Percentiles rank a stretch among this genome's conserved stretches.
Conservation (phyloP, 805 yeast genomes). For the Candida yuanshanica region DNA sequence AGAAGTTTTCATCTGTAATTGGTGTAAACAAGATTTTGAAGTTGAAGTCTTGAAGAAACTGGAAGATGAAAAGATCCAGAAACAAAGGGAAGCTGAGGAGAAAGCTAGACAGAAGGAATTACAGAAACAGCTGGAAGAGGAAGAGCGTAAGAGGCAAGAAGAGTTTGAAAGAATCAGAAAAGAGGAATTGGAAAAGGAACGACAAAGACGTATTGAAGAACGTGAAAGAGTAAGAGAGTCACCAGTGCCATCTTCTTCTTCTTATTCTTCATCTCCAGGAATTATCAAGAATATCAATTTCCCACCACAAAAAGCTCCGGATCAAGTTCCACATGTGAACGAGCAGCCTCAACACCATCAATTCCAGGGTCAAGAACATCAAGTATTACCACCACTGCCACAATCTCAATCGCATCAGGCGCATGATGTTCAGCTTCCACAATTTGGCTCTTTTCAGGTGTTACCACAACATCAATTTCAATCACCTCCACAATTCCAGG, state of each 20-base stretch:
- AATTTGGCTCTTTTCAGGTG: neutral
- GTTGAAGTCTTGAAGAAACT: slow-evolving; percentile 15
- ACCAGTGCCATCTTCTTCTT: neutral
- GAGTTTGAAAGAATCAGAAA: slow-evolving; percentile 16
- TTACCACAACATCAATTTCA: slow-evolving; percentile 3
- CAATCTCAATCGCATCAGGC: neutral
- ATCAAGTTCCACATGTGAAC: neutral
- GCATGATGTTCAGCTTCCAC: neutral
- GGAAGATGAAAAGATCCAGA: slow-evolving; percentile 16
- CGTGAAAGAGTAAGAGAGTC: slow-evolving; percentile 9
- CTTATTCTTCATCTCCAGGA: neutral
- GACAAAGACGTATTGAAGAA: slow-evolving; percentile 21
- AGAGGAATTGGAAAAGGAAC: slow-evolving; percentile 18
- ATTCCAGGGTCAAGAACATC: neutral
- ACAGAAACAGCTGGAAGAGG: slow-evolving; percentile 15
- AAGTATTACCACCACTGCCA: neutral
- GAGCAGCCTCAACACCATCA: neutral
- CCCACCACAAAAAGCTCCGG: neutral
- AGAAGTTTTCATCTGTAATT: slow-evolving; percentile 24
- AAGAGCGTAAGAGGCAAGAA: slow-evolving; percentile 6
- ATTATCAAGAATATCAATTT: neutral
- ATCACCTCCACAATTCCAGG: slow-evolving; percentile 5
- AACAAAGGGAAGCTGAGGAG: slow-evolving; percentile 18
- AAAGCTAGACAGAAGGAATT: slow-evolving; percentile 19
- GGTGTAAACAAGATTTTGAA: slow-evolving; percentile 25